Percentiles rank a stretch among this genome's conserved stretches.
phyloP scores from a whole-genome alignment of 306 rosid species.

The Pterocarpus macrocarpus region DNA sequence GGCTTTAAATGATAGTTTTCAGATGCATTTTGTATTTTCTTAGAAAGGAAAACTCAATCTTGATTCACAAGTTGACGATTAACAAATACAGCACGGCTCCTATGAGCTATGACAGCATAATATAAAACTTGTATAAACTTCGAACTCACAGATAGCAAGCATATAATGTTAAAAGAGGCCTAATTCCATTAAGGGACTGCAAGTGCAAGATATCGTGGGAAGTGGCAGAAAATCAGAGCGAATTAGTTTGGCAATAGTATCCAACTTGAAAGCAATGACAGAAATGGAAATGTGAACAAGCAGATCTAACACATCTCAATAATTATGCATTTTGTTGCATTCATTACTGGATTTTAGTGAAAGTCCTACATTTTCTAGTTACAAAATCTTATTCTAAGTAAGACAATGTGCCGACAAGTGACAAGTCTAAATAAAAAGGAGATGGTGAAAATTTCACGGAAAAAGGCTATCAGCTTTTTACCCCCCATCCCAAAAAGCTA shows the following conservation, averaged over 20 bases:
- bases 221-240: not conserved
- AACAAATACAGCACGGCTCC: not conserved
- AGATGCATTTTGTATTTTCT: not conserved
- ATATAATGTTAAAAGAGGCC: not conserved
- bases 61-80: not conserved
- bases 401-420: conserved; percentile 37
- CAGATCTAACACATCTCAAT: not conserved
- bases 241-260: not conserved
- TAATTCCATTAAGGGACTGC: not conserved
- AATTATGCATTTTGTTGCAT: conserved; percentile 6
- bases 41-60: not conserved
- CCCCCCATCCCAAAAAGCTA: conserved; percentile 29
- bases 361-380: conserved; percentile 44
- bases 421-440: conserved; percentile 11
- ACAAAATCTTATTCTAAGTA: conserved; percentile 46
- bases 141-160: not conserved
- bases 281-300: not conserved
- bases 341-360: conserved; percentile 9
- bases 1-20: not conserved
- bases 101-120: too few species aligned
- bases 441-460: conserved; percentile 20
- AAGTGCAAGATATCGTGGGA: not conserved
- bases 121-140: not conserved
- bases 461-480: conserved; percentile 3
- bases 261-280: not conserved